Evolutionary conservation across 257 asterid genomes (phyloP), one percentile per base, ranked within the genome.

Genomic region (Solanum sitiens): DNA sequence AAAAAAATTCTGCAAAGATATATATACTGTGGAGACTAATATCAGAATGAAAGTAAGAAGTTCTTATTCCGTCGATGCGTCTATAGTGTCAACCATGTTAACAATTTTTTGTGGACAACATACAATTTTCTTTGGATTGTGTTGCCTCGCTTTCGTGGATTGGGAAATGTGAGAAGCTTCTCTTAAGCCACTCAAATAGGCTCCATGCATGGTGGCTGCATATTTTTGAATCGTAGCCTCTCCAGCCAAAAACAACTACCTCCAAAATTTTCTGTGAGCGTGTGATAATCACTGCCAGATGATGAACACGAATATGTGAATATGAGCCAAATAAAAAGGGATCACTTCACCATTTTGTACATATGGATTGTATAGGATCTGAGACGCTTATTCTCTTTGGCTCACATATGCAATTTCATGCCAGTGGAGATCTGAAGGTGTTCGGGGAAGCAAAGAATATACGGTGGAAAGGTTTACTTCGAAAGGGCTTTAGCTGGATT

Each of bases 131-230:
- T 63, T 86, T 32, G 90, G 91, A 86, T 91, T 56, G 83, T 42
- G 86, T 86, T 89, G 93, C 77, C 86, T 83, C 79, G 80, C 90
- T 85, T 91, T 91, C 75, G 88, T 86, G 73, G 93, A 91, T 88
- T 83, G 91, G 83, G 92, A 93, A 33, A 94, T 95, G 33, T 90
- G 89, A 56, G 95, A 92, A 87, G 98, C 98, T 92, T 95, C 98
- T 89, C 98, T 91, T 86, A 95, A 91, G 84, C 98, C 98, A 83
- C 98, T 94, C 86, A 95, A 95, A 83, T 93, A 95, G 84, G 98
- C 96, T 67, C 98, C 98, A 30, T 94, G 98, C 98, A 94, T 95
- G 88, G 98, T 95, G 87, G 98, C 96, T 23, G 98, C 95, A 88
- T 93, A 91, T 88, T 95, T 93, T 83, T 95, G 92, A 47, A 89